Evolutionary conservation across 1,284 basidiomycete species (phyloP).

Genomic region (Fomitopsis palustris): DNA sequence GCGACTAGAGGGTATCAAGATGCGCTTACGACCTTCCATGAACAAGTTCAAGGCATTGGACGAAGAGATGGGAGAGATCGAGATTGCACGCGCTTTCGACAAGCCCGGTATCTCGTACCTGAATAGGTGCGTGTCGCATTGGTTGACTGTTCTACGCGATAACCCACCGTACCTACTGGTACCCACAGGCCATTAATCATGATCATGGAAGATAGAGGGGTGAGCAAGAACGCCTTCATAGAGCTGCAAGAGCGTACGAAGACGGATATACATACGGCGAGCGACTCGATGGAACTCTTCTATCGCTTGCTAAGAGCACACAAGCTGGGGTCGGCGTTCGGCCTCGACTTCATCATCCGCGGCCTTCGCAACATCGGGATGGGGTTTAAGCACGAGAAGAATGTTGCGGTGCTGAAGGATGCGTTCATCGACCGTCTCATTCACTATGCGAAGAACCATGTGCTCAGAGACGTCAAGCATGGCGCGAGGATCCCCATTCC

Average conservation of each 20-base stretch:
- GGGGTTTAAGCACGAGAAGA: constrained; percentile 37
- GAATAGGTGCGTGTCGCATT: constrained; percentile 46
- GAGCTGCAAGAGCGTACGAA: constrained; percentile 54
- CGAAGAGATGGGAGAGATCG: constrained; percentile 51
- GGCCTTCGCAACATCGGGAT: constrained; percentile 46
- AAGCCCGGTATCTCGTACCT: constrained; percentile 55
- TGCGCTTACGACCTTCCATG: constrained; percentile 70
- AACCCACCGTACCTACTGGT: not conserved
- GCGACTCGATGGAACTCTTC: constrained; percentile 47
- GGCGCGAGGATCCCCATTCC: constrained; percentile 69
- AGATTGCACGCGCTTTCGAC: constrained; percentile 64
- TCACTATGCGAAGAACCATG: constrained; percentile 52
- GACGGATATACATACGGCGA: constrained; percentile 48
- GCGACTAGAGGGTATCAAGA: constrained; percentile 48
- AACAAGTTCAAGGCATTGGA: constrained; percentile 59
- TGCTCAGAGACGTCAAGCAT: constrained; percentile 70
- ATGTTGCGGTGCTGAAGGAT: constrained; percentile 40
- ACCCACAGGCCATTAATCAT: constrained; percentile 60
- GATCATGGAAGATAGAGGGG: constrained; percentile 65
- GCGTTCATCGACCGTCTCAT: constrained; percentile 55
- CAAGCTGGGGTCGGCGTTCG: constrained; percentile 49
- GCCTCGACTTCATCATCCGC: constrained; percentile 46
- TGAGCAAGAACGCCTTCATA: constrained; percentile 49
- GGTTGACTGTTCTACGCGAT: not conserved
- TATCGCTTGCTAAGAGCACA: constrained; percentile 45